Percentiles rank a stretch among this genome's conserved stretches.
Evolutionary conservation across 306 rosid species (phyloP).

Genomic region (Oxytropis ochrocephala): DNA sequence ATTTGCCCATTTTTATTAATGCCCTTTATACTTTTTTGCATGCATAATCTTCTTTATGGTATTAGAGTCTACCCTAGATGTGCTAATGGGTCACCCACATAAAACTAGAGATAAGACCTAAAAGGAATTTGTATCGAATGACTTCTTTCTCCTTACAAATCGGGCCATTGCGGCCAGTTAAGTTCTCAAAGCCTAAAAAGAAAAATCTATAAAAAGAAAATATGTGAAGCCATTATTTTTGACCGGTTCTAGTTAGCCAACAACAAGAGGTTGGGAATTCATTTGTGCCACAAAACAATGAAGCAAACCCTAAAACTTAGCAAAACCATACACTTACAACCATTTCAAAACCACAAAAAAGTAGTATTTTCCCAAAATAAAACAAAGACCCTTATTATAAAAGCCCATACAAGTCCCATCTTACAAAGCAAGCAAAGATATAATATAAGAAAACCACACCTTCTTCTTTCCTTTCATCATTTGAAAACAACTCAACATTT

Average conservation of each 20-base stretch:
- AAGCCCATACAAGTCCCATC: not conserved
- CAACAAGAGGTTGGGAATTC: not conserved
- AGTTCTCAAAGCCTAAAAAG: too few relatives aligned
- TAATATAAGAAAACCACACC: not conserved
- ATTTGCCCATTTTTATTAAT: too few relatives aligned
- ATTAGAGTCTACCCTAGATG: too few relatives aligned
- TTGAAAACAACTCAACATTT: not conserved
- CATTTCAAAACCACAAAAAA: slow-evolving; percentile 12
- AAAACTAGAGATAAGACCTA: too few relatives aligned
- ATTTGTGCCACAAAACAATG: not conserved
- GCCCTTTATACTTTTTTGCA: too few relatives aligned
- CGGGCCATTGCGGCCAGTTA: not conserved
- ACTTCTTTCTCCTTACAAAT: too few relatives aligned
- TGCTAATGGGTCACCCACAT: too few relatives aligned
- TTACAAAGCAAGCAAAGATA: not conserved
- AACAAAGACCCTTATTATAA: not conserved
- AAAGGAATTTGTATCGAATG: too few relatives aligned
- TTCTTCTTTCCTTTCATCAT: not conserved
- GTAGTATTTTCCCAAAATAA: not conserved
- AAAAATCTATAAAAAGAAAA: not conserved
- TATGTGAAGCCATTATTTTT: not conserved
- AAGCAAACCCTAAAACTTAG: slow-evolving; percentile 18
- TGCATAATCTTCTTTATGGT: too few relatives aligned
- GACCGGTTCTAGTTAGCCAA: not conserved
- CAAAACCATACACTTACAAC: slow-evolving; percentile 11